These are phyloP conservation scores for Hortiboletus flavorubellus DNA, from an alignment of 768 basidiomycete genomes.

Conservation along the genomic window DNA sequence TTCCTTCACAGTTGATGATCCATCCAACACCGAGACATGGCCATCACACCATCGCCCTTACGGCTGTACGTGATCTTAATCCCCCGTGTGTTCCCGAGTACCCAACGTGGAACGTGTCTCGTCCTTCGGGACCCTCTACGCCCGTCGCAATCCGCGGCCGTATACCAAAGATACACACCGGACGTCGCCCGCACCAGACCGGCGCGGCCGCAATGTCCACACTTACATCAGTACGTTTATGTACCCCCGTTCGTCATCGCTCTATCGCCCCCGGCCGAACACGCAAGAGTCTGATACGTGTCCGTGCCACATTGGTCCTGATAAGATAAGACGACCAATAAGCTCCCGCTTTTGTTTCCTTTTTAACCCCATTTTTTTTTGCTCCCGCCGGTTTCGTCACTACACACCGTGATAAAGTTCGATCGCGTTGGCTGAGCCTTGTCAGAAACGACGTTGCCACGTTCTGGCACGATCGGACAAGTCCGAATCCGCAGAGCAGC, in stretches of 20 bases:
- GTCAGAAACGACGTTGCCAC: conserved; percentile 1
- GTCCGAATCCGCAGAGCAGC: background rate
- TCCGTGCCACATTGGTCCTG: conserved; percentile 18
- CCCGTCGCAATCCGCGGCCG: conserved; percentile 19
- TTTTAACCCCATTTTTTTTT: conserved; percentile 7
- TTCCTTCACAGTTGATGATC: conserved; percentile 2
- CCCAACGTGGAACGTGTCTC: conserved; percentile 20
- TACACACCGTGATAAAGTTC: background rate
- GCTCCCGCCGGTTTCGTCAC: conserved; percentile 18
- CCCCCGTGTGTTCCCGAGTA: conserved; percentile 10
- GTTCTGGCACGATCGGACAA: background rate
- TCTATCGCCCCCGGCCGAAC: conserved; percentile 18
- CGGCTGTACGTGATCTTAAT: conserved; percentile 23
- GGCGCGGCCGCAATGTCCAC: conserved; percentile 11
- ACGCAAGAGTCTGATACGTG: conserved; percentile 23
- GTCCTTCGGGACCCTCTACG: conserved; percentile 17
- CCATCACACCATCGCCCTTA: conserved; percentile 14
- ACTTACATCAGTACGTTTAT: conserved; percentile 5
- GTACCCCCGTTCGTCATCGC: conserved; percentile 4
- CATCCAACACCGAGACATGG: conserved; percentile 1
- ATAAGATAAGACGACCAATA: conserved; percentile 31
- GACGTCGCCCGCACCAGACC: conserved; percentile 5
- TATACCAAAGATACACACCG: conserved; percentile 2
- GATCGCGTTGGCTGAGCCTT: background rate
- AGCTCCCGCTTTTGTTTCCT: conserved; percentile 8